Conservation (phyloP, 306 rosid species). For the Adenanthera pavonina region DNA sequence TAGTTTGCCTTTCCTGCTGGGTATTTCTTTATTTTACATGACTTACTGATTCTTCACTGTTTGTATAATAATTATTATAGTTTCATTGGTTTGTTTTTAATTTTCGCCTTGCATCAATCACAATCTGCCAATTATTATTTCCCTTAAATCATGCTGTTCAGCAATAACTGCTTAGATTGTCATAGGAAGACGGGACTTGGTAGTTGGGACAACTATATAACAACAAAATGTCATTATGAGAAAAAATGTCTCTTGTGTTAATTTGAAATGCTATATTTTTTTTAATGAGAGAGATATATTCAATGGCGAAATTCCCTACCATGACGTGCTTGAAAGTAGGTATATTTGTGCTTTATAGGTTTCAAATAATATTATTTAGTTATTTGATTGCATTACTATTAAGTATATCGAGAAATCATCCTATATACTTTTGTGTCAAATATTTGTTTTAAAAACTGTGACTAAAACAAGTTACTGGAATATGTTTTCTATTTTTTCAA, state of each 20-base stretch:
- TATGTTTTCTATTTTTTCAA: too few relatives aligned
- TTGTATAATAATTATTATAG: background rate
- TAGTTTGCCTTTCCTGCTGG: background rate
- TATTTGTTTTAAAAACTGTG: too few relatives aligned
- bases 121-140: background rate
- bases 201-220: background rate
- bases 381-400: too few relatives aligned
- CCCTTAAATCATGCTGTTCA: background rate
- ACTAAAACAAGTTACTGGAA: too few relatives aligned
- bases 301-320: background rate
- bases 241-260: background rate
- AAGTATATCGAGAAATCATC: too few relatives aligned
- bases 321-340: too few relatives aligned
- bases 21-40: background rate
- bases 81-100: background rate
- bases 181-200: background rate
- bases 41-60: background rate
- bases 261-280: background rate
- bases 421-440: too few relatives aligned
- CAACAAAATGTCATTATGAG: background rate
- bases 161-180: background rate
- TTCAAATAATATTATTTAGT: too few relatives aligned
- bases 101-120: background rate
- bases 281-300: slow-evolving; percentile 4
- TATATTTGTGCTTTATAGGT: too few relatives aligned